Base-by-base conservation (phyloP, 257 asterid species). In the Thymus quinquecostatus region DNA sequence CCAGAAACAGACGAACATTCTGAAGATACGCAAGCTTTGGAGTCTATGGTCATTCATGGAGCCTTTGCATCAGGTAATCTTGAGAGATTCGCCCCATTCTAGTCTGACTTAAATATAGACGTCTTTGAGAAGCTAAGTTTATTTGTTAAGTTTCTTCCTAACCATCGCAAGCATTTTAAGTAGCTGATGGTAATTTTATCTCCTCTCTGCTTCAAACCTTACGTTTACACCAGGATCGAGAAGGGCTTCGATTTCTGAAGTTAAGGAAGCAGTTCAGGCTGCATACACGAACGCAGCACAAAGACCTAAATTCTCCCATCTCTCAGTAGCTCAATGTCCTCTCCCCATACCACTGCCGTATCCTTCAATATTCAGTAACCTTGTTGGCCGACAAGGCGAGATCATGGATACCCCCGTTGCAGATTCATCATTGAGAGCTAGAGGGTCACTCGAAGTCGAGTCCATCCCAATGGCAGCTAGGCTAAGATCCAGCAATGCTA, bases 391-490 rank as follows among this genome's bases (percentile, higher is more conserved):
- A 66, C 64, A 80, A 7, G 99, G 99, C 2, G 92, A 91, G 85
- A 82, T 93, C 27, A 72, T 80, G 74, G 77, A 68, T 29, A 66
- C 73, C 47, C 86, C 96, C 3, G 32, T 70, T 65, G 59, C 85
- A 34, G 77, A 60, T 58, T 50, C 84, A 56, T 10, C 80, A 8
- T 69, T 87, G 4, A 83, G 88, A 81, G 99, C 88, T 4, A 83
- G 88, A 81, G 99, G 97, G 41, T 81, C 97, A 10, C 92, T 89
- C 70, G 95, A 91, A 44, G 89, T 94, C 44, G 88, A 89, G 64
- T 94, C 99, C 32, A 60, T 94, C 70, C 99, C 99, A 30, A 78
- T 88, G 92, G 97, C 95, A 50, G 88, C 97, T 68, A 91, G 97
- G 74, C 79, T 94, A 49, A 91, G 97, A 53, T 94, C 99, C 6